These are phyloP conservation scores for Ogataea methylovora DNA, from an alignment of 805 yeast species.

Conservation along the genomic window DNA sequence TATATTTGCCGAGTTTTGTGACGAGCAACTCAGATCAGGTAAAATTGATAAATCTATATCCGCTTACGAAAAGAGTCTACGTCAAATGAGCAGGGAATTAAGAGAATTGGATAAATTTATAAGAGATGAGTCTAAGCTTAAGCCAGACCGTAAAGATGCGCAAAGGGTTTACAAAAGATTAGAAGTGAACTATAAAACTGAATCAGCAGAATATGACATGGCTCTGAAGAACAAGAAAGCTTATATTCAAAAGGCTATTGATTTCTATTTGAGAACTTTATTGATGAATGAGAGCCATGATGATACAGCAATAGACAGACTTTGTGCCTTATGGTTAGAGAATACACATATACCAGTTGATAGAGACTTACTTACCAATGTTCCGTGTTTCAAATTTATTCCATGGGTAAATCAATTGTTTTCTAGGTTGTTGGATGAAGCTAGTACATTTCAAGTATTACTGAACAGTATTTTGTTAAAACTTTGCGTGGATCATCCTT, in stretches of 20 bases:
- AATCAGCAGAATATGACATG: conserved; percentile 35
- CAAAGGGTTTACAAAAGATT: conserved; percentile 44
- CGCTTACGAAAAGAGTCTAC: conserved; percentile 28
- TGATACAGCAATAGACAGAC: conserved; percentile 60
- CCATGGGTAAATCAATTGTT: conserved; percentile 81
- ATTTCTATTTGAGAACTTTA: conserved; percentile 53
- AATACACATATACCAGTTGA: conserved; percentile 28
- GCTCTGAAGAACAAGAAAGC: conserved; percentile 29
- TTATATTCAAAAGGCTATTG: conserved; percentile 42
- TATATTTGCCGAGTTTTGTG: conserved; percentile 67
- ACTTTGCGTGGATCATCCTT: conserved; percentile 56
- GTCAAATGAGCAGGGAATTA: conserved; percentile 38
- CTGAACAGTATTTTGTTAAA: conserved; percentile 30
- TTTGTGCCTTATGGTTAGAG: conserved; percentile 80
- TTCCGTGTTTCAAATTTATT: conserved; percentile 58
- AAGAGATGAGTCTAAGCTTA: conserved; percentile 30
- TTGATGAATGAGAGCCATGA: conserved; percentile 31
- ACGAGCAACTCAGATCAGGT: conserved; percentile 45
- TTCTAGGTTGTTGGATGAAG: conserved; percentile 50
- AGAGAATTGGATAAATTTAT: conserved; percentile 39
- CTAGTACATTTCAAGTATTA: conserved; percentile 44
- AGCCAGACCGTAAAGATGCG: conserved; percentile 44
- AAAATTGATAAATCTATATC: conserved; percentile 36
- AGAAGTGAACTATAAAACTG: conserved; percentile 40
- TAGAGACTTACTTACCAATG: conserved; percentile 23